A percentile compares a stretch with the other conserved stretches of the same genome.
Conservation (phyloP, 2,329 filamentous ascomycete species). For the Aspergillus puulaauensis region DNA sequence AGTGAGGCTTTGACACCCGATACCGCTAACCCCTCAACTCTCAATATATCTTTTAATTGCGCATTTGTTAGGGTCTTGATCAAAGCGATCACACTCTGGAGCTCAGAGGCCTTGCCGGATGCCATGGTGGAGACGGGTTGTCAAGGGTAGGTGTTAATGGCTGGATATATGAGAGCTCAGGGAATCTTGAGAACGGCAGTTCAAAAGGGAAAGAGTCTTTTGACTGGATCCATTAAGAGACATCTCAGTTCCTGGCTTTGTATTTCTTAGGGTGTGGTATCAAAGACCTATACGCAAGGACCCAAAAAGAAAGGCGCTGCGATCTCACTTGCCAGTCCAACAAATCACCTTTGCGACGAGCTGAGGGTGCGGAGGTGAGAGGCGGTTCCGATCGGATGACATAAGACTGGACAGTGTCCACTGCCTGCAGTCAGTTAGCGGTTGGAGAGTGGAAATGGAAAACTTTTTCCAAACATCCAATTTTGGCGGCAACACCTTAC, state of each 20-base stretch:
- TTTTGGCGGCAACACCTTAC: background rate
- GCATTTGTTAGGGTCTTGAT: constrained; percentile 59
- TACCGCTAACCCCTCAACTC: constrained; percentile 70
- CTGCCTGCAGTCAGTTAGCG: background rate
- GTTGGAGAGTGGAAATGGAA: background rate
- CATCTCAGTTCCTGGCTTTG: constrained; percentile 26
- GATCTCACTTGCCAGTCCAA: background rate
- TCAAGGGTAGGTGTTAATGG: background rate
- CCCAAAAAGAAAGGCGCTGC: background rate
- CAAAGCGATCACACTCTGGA: constrained; percentile 42
- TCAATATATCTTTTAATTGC: constrained; percentile 75
- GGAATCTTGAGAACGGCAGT: constrained; percentile 22
- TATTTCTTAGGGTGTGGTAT: background rate
- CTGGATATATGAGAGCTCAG: constrained; percentile 7
- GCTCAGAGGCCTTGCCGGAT: constrained; percentile 42
- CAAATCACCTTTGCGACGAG: background rate
- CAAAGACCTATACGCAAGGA: background rate
- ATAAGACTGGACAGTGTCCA: constrained; percentile 25
- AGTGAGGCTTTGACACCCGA: constrained; percentile 83
- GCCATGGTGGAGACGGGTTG: constrained; percentile 30
- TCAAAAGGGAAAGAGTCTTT: constrained; percentile 23
- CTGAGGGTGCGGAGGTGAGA: constrained; percentile 21
- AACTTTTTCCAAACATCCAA: constrained; percentile 4
- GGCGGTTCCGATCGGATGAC: constrained; percentile 30
- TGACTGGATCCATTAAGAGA: constrained; percentile 22